Conservation (phyloP, 106 monocot genomes). For the Dendrobium catenatum region DNA sequence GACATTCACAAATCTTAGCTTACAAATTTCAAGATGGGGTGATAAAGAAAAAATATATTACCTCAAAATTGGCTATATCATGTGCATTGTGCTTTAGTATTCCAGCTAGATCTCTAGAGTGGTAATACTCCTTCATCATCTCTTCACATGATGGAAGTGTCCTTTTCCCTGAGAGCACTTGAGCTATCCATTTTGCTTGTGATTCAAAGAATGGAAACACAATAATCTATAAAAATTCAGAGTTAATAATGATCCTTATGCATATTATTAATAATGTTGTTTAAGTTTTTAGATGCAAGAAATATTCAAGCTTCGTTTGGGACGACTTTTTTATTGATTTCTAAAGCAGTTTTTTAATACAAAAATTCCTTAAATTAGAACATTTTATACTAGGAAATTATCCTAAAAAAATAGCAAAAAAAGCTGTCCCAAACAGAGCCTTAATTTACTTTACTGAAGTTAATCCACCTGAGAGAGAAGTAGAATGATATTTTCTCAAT, state of each 20-base stretch:
- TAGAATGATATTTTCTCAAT: no score
- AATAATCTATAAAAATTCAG: slow-evolving; percentile 28
- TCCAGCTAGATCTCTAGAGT: slow-evolving; percentile 33
- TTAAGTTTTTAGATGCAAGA: not conserved
- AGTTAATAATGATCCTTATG: not conserved
- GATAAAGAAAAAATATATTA: not conserved
- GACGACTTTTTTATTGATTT: no score
- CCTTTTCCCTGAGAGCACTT: slow-evolving; percentile 46
- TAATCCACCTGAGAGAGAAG: no score
- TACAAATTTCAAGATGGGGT: not conserved
- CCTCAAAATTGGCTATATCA: slow-evolving; percentile 48
- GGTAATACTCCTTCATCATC: slow-evolving; percentile 59
- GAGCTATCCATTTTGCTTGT: slow-evolving; percentile 70
- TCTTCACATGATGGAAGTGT: slow-evolving; percentile 46
- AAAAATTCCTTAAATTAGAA: no score
- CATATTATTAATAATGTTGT: no score
- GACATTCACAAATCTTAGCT: not conserved
- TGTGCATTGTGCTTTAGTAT: slow-evolving; percentile 45
- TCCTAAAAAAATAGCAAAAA: no score
- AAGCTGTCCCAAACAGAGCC: no score
- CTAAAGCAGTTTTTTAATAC: no score
- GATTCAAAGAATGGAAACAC: slow-evolving; percentile 61
- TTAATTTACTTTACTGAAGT: no score
- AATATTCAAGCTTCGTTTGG: no score
- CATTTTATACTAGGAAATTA: no score